Conservation (phyloP, 2,329 filamentous ascomycete genomes). For the Arthrinium phaeospermum region DNA sequence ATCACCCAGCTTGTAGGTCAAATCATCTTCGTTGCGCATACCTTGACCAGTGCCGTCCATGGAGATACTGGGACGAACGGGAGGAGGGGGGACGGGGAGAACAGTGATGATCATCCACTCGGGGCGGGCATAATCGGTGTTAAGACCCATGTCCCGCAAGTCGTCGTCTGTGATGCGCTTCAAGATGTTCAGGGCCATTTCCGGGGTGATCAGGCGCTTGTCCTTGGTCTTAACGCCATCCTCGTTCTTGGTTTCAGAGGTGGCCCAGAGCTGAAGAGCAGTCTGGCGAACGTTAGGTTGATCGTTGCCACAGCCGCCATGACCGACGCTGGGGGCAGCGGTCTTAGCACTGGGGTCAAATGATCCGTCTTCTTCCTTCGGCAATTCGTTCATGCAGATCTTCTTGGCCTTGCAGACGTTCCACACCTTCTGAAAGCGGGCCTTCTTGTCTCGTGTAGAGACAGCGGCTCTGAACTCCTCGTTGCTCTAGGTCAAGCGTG, state of each 20-base stretch:
- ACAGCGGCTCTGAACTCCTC: slow-evolving; percentile 83
- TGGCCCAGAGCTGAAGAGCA: slow-evolving; percentile 79
- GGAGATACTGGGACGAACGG: slow-evolving; percentile 94
- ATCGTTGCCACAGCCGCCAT: slow-evolving; percentile 92
- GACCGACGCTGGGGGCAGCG: slow-evolving; percentile 62
- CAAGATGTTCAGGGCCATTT: slow-evolving; percentile 85
- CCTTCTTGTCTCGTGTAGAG: slow-evolving; percentile 87
- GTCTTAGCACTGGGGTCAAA: slow-evolving; percentile 65
- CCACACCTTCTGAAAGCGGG: slow-evolving; percentile 93
- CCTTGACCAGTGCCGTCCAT: slow-evolving; percentile 94
- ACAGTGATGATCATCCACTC: slow-evolving; percentile 99
- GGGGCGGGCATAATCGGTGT: slow-evolving; percentile 91
- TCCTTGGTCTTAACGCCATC: slow-evolving; percentile 77
- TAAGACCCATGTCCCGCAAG: slow-evolving; percentile 86
- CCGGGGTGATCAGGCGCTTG: slow-evolving; percentile 81
- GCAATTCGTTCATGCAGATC: slow-evolving; percentile 81
- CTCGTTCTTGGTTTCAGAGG: slow-evolving; percentile 78
- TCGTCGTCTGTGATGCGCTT: slow-evolving; percentile 83
- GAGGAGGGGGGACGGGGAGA: slow-evolving; percentile 91
- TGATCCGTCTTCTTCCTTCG: slow-evolving; percentile 72
- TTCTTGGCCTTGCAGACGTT: slow-evolving; percentile 88
- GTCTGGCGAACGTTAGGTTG: slow-evolving; percentile 89
- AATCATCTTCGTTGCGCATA: slow-evolving; percentile 94
- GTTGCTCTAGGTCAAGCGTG: slow-evolving; percentile 71
- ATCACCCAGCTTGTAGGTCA: slow-evolving; percentile 98